Evolutionary conservation across 169 alveolate genomes (phyloP), one percentile per base, ranked within the genome.

Genomic region (Babesia sp.): DNA sequence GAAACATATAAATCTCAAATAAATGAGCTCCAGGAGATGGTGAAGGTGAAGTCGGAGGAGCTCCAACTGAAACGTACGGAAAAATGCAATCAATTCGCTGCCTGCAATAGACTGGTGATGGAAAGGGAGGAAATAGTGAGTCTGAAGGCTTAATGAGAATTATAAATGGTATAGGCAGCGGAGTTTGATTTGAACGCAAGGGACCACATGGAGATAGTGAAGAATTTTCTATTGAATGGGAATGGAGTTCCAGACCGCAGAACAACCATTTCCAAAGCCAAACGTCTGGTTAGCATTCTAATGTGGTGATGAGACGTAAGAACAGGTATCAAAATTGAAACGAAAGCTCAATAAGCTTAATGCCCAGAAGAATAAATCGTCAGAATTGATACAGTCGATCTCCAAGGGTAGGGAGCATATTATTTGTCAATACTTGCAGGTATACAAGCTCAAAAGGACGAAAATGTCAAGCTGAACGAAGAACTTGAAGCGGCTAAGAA

Each of bases 401-500:
- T 0, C 55, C 8, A 33, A 12, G 31, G 71, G 71, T 61, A 41
- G 9, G 22, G 29, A n/a, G n/a, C n/a, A n/a, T n/a, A n/a, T n/a
- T n/a, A n/a, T n/a, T n/a, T n/a, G n/a, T n/a, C n/a, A n/a, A n/a
- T n/a, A 8, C 29, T 18, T 41, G 3, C 54, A 64, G 74, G 48
- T 28, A 9, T 64, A 36, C 45, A 22, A 7, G 14, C 5, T 1
- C 26, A 11, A 31, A 64, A 45, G 31, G 18, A 37, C 31, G 26
- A 45, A 0, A 18, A 64, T 24, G 24, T 29, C 12, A 3, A 3
- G 0, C 45, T 64, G 6, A 64, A 44, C 1, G 29, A 24, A 39
- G 48, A 64, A 5, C 16, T 64, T 50, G 74, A 64, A 31, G 54
- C 26, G 0, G 37, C 51, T 3, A 51, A 29, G 61, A 64, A 44